Conservation (phyloP, 2,329 filamentous ascomycete genomes). For the Colletotrichum phormii region DNA sequence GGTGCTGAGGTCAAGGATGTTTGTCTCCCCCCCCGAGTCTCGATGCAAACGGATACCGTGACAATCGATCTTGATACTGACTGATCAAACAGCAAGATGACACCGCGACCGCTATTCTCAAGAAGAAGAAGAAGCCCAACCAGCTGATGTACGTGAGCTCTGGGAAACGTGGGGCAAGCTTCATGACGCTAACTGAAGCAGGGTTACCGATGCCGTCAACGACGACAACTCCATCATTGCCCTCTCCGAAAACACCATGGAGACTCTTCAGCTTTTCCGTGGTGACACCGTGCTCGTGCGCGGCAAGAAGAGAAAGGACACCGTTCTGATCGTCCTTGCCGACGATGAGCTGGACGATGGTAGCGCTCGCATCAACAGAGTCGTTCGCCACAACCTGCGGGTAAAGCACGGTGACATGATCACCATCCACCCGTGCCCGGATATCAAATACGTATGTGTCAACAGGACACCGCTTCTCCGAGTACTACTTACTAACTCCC, state of each 20-base stretch:
- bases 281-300: slow-evolving; percentile 98
- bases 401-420: slow-evolving; percentile 99
- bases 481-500: slow-evolving; percentile 40
- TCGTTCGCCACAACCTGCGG: slow-evolving; percentile 96
- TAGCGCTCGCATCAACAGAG: slow-evolving; percentile 96
- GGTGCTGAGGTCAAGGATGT: slow-evolving; percentile 89
- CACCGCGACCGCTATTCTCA: slow-evolving; percentile 94
- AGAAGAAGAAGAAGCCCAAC: slow-evolving; percentile 99
- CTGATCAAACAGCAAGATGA: slow-evolving; percentile 77
- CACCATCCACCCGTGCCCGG: slow-evolving; percentile 96
- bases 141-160: slow-evolving; percentile 83
- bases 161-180: slow-evolving; percentile 7
- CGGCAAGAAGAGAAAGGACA: slow-evolving; percentile 99
- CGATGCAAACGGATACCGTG: slow-evolving; percentile 20
- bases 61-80: slow-evolving; percentile 46
- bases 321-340: slow-evolving; percentile 94
- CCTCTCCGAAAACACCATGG: slow-evolving; percentile 98
- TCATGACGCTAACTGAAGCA: slow-evolving; percentile 51
- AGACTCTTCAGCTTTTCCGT: slow-evolving; percentile 96
- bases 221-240: slow-evolving; percentile 99
- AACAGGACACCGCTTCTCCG: neutral
- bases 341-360: slow-evolving; percentile 99
- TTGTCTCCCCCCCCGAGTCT: slow-evolving; percentile 52
- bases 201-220: slow-evolving; percentile 97
- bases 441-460: slow-evolving; percentile 98